Base-by-base conservation (phyloP, 108 stramenopile species). In the Epithemia pelagica region DNA sequence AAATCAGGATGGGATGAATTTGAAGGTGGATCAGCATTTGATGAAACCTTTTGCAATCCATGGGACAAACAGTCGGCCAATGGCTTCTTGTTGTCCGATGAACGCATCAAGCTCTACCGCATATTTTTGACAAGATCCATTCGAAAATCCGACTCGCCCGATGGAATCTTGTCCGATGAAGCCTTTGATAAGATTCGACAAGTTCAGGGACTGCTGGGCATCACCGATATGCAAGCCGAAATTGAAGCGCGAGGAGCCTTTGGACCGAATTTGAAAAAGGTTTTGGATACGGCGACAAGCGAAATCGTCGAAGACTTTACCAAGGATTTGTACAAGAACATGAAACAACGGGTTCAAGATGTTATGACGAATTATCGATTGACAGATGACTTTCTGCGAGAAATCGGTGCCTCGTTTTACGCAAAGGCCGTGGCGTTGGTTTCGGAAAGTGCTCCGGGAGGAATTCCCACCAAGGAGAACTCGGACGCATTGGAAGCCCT, bases 221-320 rank as follows among this genome's bases (percentile, higher is more conserved):
- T 95, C 61, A 71, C 78, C 1, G 87, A 90, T 25, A 62, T 74
- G 5, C 88, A 87, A 62, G 85, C 81, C 8, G 81, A 84, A 57
- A 61, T 73, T 31, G 82, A 85, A 59, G 64, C 78, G 59, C 70
- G 74, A n/a, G 62, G 54, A n/a, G 76, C 75, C 15, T 91, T 85
- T 61, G 90, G 90, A 52, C 94, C 94, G 0, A 79, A 86, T 64
- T 69, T 95, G 57, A 74, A 83, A 62, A 80, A 78, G 31, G 80
- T 73, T 3, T 67, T 91, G 54, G 58, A 75, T 7, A 56, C 57
- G 1, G 90, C 90, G 24, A 78, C 64, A 23, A 62, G 67, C 19
- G 90, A 95, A 72, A 83, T 95, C 57, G 52, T 77, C 24, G 75
- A 76, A 22, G 85, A 89, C 55, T 79, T 73, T 73, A 91, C 89